Base-by-base conservation (phyloP, 805 yeast species). In the Lipomyces sp. region DNA sequence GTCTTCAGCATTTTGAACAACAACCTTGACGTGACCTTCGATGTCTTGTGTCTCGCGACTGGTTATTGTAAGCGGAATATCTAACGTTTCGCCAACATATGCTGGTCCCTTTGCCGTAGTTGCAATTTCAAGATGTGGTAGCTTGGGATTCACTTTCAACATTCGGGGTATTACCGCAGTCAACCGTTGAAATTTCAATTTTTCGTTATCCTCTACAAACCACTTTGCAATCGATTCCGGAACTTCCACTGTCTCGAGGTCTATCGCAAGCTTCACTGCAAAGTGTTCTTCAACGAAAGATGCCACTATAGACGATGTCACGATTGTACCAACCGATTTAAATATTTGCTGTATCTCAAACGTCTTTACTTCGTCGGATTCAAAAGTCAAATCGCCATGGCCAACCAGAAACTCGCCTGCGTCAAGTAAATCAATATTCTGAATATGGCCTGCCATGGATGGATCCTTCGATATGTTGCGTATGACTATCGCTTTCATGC, bases 301-400 rank as follows among this genome's bases (percentile, higher is more conserved):
- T 4, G 61, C 57, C 16, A 59, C 49, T 4, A 45, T 16, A n/a
- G 55, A 47, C 7, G 59, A 38, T 23, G 58, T 60, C n/a, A 49
- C 47, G 8, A 61, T 45, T 19, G 62, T 63, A 16, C 68, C 69
- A 1, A 62, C 59, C 21, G 57, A 60, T 13, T 56, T 47, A 1
- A 68, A 63, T 6, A 57, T 40, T 8, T 59, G 45, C 3, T 48
- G 41, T 26, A 65, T 38, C 52, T 68, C 63, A 49, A 68, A 65
- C 1, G 63, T 62, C 10, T 47, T 53, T 3, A 59, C 44, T 24
- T 43, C 49, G 5, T 50, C 53, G 5, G 59, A 45, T 1, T 19
- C 39, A 45, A 68, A 65, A 2, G 21, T 37, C 21, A 68, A 55
- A 23, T 59, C 48, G 6, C 61, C 63, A 16, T 35, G 39, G 3